Percentiles rank a stretch among this genome's conserved stretches.
These are phyloP conservation scores for Ustilago bromivora DNA, from an alignment of 1,284 basidiomycete species.

Conservation along the genomic window DNA sequence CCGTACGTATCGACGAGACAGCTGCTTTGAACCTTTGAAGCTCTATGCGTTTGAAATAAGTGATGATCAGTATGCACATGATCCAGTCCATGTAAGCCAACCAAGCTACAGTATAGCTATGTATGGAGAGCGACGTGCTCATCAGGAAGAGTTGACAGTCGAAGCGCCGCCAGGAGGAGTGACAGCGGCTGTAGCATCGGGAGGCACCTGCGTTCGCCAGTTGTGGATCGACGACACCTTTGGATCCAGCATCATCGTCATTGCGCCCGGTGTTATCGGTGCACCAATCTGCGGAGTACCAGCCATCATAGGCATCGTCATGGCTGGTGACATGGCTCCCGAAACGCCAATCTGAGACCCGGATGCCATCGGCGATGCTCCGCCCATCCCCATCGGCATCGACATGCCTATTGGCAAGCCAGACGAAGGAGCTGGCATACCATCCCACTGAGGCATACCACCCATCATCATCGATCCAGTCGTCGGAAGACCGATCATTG, in stretches of 20 bases:
- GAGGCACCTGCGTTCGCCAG: slow-evolving; percentile 52
- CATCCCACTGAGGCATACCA: slow-evolving; percentile 34
- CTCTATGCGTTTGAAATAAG: slow-evolving; percentile 10
- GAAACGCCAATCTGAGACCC: slow-evolving; percentile 35
- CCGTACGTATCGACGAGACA: background rate
- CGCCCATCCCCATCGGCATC: slow-evolving; percentile 35
- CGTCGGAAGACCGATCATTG: slow-evolving; percentile 31
- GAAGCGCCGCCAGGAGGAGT: slow-evolving; percentile 40
- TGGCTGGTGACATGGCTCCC: slow-evolving; percentile 25
- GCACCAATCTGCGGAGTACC: slow-evolving; percentile 19
- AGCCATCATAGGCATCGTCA: slow-evolving; percentile 40
- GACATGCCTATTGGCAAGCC: slow-evolving; percentile 36
- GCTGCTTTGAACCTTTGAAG: background rate
- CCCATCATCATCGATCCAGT: slow-evolving; percentile 35
- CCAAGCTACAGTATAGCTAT: too few species aligned
- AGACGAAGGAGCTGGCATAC: slow-evolving; percentile 31
- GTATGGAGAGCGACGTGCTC: background rate
- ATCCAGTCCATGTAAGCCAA: background rate
- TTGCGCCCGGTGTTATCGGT: slow-evolving; percentile 26
- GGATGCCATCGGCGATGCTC: slow-evolving; percentile 12
- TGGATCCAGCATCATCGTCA: slow-evolving; percentile 52
- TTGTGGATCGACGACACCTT: slow-evolving; percentile 53
- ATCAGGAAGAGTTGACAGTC: slow-evolving; percentile 31
- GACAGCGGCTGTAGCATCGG: slow-evolving; percentile 38
- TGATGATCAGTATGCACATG: background rate